phyloP scores from a whole-genome alignment of 768 basidiomycete genomes.

The Clathrus columnatus region DNA sequence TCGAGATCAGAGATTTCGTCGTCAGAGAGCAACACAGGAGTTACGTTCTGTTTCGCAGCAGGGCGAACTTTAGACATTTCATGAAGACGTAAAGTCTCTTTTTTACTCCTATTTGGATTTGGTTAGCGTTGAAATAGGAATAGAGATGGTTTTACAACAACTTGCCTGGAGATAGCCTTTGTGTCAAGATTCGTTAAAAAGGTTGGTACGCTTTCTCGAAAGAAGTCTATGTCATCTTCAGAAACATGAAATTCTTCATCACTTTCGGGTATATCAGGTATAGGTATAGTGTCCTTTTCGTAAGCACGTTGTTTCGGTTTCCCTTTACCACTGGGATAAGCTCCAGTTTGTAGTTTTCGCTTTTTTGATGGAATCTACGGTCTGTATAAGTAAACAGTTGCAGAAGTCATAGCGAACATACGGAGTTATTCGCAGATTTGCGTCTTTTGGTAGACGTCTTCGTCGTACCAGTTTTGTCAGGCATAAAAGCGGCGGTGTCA shows the following conservation, averaged over 20 bases:
- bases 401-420: neutral
- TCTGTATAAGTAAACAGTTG: slow-evolving; percentile 16
- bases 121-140: slow-evolving; percentile 9
- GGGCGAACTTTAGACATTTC: slow-evolving; percentile 49
- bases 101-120: slow-evolving; percentile 58
- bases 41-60: neutral
- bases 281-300: slow-evolving; percentile 51
- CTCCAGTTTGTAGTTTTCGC: slow-evolving; percentile 40
- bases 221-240: slow-evolving; percentile 61
- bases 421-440: neutral
- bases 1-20: slow-evolving; percentile 64
- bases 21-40: slow-evolving; percentile 29
- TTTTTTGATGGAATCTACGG: slow-evolving; percentile 41
- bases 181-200: slow-evolving; percentile 71
- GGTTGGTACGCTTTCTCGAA: slow-evolving; percentile 55
- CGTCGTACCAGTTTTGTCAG: neutral
- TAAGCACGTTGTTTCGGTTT: slow-evolving; percentile 52
- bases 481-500: neutral
- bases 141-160: slow-evolving; percentile 11
- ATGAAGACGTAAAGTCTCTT: slow-evolving; percentile 66
- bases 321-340: slow-evolving; percentile 25
- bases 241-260: slow-evolving; percentile 50
- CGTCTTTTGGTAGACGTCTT: neutral
- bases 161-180: slow-evolving; percentile 73
- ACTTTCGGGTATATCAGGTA: slow-evolving; percentile 38